Evolutionary conservation across 2,329 filamentous ascomycete species (phyloP).

Genomic region (Colletotrichum sp.): DNA sequence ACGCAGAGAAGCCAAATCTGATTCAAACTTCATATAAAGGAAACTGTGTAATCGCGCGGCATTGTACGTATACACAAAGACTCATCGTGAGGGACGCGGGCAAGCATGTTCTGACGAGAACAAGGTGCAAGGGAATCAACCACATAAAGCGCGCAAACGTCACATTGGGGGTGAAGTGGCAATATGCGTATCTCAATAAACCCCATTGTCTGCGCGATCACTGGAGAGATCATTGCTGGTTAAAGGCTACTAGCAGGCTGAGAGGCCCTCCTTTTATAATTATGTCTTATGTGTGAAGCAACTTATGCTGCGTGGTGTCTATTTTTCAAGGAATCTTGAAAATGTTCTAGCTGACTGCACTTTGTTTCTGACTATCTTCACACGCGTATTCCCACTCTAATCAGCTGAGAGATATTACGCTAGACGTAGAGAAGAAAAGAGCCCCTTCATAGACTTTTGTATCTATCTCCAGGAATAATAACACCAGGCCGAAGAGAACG

Average conservation of each 20-base stretch:
- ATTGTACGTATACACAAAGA: background rate
- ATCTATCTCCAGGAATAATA: background rate
- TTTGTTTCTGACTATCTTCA: fast-evolving
- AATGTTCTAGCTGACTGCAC: background rate
- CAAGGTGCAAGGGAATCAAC: background rate
- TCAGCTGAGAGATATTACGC: background rate
- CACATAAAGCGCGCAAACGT: fast-evolving
- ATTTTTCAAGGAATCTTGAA: background rate
- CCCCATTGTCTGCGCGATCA: background rate
- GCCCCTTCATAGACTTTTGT: background rate
- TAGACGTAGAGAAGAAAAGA: background rate
- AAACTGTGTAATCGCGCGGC: background rate
- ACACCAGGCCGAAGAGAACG: fast-evolving
- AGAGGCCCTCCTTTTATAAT: background rate
- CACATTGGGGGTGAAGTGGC: fast-evolving
- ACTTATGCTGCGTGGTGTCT: background rate
- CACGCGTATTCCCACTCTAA: fast-evolving
- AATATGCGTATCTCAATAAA: background rate
- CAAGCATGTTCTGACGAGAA: background rate
- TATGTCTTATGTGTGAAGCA: background rate
- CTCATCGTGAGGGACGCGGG: background rate
- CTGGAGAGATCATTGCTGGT: background rate
- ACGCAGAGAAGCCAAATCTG: background rate
- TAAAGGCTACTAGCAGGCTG: background rate
- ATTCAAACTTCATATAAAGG: too few relatives aligned